These are phyloP conservation scores for Chrysochromulina parva DNA, from an alignment of 78 protist species.

Conservation along the genomic window DNA sequence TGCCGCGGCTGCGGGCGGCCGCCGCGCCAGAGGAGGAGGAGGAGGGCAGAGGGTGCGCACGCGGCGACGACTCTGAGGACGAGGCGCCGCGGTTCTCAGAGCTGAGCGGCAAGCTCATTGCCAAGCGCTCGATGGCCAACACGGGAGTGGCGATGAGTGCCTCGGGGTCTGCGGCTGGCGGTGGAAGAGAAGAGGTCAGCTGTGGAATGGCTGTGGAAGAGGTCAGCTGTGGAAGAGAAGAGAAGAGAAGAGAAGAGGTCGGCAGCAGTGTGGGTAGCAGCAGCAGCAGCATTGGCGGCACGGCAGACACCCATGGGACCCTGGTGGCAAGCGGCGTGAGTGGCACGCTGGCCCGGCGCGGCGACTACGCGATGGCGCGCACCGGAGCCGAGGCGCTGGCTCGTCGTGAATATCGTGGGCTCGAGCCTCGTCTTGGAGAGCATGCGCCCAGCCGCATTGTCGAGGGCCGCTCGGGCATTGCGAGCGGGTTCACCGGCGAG, in stretches of 20 bases:
- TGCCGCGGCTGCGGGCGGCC: conserved; percentile 7
- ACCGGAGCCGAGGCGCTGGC: not conserved
- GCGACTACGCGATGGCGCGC: not conserved
- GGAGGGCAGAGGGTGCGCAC: not conserved
- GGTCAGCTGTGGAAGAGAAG: too few species aligned
- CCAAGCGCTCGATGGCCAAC: not conserved
- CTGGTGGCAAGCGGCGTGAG: not conserved
- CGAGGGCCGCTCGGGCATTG: not conserved
- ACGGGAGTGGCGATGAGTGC: too few species aligned
- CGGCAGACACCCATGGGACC: too few species aligned
- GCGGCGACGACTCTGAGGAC: not conserved
- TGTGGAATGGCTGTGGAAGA: too few species aligned
- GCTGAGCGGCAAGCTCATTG: not conserved
- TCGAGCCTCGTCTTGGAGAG: not conserved
- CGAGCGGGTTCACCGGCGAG: not conserved
- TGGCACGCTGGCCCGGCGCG: not conserved
- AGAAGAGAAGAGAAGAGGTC: too few species aligned
- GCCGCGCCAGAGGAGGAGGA: not conserved
- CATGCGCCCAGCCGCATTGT: not conserved
- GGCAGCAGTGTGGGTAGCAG: not conserved
- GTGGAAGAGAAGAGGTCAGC: too few species aligned
- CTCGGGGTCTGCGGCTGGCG: too few species aligned
- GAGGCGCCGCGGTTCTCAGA: not conserved
- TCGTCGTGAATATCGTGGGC: not conserved
- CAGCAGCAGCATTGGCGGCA: not conserved